Base-by-base conservation (phyloP, 257 asterid species). In the Fraxinus quadrangulata region DNA sequence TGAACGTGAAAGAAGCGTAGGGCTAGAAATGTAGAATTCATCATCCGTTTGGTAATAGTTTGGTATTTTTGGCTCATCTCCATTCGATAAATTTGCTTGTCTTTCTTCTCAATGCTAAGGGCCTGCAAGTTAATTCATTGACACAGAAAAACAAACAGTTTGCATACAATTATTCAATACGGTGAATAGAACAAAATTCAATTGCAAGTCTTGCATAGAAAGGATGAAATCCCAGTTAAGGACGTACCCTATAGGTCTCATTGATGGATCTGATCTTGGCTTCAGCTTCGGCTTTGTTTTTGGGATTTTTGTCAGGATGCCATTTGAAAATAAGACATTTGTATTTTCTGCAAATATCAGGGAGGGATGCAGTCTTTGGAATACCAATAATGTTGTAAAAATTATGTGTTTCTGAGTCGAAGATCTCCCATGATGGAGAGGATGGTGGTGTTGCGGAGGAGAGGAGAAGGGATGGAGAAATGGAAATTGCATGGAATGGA, bases 241-340 rank as follows among this genome's bases (percentile, higher is more conserved):
- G 6, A 61, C 70, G 73, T 76, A 87, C 88, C 71, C 83, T 88
- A 47, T 84, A 84, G n/a, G 90, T 88, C 31, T 87, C 88, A 54
- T 88, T 80, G 71, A 87, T 87, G 80, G 83, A 85, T 73, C 85
- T 84, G 65, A 87, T 84, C 77, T 84, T 84, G 26, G 87, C 87
- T 47, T 87, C 88, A 11, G 90, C 88, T 5, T 78, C 88, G 65
- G 79, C 82, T 47, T 84, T 88, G 77, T 82, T 84, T 6, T 34
- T 79, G 37, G 87, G 88, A 47, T 87, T 87, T 56, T 84, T 84
- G 61, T 87, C 90, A 3, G 90, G 90, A 26, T 87, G 89, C 89
- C 88, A 85, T 45, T 82, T 88, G 87, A 84, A 82, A 0, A 86
- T 86, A 51, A 88, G 82, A 23, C 42, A 23, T 56, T 70, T 37